These are phyloP conservation scores for Pelargonium myrrhifolium DNA, from an alignment of 441 rosid species.

Conservation along the genomic window DNA sequence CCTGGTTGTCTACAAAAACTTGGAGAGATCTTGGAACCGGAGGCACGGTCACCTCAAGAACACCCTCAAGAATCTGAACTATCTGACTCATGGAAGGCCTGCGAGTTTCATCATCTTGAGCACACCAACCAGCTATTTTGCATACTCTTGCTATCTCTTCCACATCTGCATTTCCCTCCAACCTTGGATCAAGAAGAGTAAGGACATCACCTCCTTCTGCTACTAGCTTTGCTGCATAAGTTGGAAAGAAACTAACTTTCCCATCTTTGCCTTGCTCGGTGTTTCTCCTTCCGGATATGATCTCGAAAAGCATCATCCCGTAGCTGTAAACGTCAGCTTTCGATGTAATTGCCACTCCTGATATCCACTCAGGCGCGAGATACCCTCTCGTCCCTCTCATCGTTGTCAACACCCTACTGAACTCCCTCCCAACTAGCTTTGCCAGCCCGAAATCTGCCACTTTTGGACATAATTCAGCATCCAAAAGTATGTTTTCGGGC, in stretches of 20 bases:
- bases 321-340: slow-evolving; percentile 79
- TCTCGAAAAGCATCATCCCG: slow-evolving; percentile 76
- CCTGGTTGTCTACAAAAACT: slow-evolving; percentile 34
- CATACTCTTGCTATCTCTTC: slow-evolving; percentile 49
- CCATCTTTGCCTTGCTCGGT: slow-evolving; percentile 39
- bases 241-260: slow-evolving; percentile 45
- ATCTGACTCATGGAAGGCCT: slow-evolving; percentile 72
- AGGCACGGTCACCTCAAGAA: slow-evolving; percentile 42
- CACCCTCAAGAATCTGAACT: slow-evolving; percentile 74
- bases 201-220: slow-evolving; percentile 40
- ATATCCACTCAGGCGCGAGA: slow-evolving; percentile 76
- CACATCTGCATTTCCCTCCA: slow-evolving; percentile 30
- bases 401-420: slow-evolving; percentile 70
- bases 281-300: slow-evolving; percentile 65
- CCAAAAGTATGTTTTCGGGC: slow-evolving; percentile 71
- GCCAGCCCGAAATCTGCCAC: slow-evolving; percentile 78
- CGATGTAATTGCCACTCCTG: slow-evolving; percentile 60
- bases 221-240: slow-evolving; percentile 36
- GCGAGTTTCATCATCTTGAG: slow-evolving; percentile 58
- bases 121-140: slow-evolving; percentile 68
- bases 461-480: slow-evolving; percentile 48
- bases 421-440: slow-evolving; percentile 66
- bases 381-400: slow-evolving; percentile 81
- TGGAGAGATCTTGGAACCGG: slow-evolving; percentile 50
- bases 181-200: slow-evolving; percentile 39